Evolutionary conservation across 306 rosid species (phyloP), one percentile per base, ranked within the genome.

Genomic region (Prinsepia uniflora): DNA sequence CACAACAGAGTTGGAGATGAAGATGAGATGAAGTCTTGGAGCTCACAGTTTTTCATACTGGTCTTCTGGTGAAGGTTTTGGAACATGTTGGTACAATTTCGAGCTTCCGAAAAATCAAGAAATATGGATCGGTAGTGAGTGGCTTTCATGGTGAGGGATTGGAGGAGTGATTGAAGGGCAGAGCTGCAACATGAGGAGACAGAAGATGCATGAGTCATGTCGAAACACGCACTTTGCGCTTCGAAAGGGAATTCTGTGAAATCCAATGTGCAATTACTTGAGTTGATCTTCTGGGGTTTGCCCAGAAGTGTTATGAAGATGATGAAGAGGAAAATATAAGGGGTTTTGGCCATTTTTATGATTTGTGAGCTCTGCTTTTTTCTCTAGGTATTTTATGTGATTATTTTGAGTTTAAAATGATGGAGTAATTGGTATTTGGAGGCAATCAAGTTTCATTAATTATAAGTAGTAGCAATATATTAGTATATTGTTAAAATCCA

Each of bases 261-360:
- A 8, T 58, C 42, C 63, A 58, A 58, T 58, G 42, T 58, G 63
- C 63, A 58, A 13, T 58, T 58, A 58, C 63, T 58, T 58, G 63
- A 58, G 13, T 9, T 58, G 34, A 58, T 30, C 63, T 24, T 30
- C n/a, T 58, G 63, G 17, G 10, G 63, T 1, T 6, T 58, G 63
- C 4, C 14, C 17, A 58, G 19, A 58, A 58, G 10, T 18, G 5
- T 6, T 30, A 2, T 30, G 36, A 30, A 30, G 18, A 58, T 24
- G 18, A 58, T 12, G 63, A 58, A 58, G 0, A 58, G 41, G 63
- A 58, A 30, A 58, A 58, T 8, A 30, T 24, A 30, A n/a, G 42
- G 43, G 7, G 8, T 58, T 30, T 30, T 30, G n/a, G 63, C 42
- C 63, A 58, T 58, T 24, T 7, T 30, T 4, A 5, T 55, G 34